Percentiles rank a stretch among this genome's conserved stretches.
These are phyloP conservation scores for Clarireedia sp. DNA, from an alignment of 2,329 filamentous ascomycete species.

Conservation along the genomic window DNA sequence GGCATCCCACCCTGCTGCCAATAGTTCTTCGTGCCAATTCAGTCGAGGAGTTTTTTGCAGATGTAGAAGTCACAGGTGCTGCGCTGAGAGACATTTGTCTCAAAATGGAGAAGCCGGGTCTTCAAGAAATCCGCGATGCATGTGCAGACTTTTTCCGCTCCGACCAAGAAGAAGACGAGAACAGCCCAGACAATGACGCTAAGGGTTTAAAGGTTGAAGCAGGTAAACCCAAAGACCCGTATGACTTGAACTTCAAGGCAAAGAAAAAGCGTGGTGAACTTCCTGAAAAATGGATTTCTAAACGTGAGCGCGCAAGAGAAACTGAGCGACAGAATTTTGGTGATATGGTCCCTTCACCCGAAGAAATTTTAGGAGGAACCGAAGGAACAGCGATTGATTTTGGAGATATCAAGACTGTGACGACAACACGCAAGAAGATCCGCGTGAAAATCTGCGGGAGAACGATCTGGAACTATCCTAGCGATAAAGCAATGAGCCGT, in stretches of 20 bases:
- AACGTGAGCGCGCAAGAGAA: constrained; percentile 19
- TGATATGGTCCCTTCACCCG: constrained; percentile 22
- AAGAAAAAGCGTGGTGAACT: constrained; percentile 14
- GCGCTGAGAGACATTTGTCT: constrained; percentile 41
- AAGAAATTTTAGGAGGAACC: constrained; percentile 14
- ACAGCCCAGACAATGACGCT: constrained; percentile 27
- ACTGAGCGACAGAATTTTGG: constrained; percentile 20
- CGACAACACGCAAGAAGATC: constrained; percentile 31
- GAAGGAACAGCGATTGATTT: constrained; percentile 26
- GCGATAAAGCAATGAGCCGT: constrained; percentile 38
- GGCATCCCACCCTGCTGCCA: constrained; percentile 38
- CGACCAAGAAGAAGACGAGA: constrained; percentile 32
- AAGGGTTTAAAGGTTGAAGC: constrained; percentile 7
- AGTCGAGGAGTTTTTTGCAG: constrained; percentile 38
- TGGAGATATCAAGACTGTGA: constrained; percentile 30
- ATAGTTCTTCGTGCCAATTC: constrained; percentile 36
- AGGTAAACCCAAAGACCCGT: constrained; percentile 4
- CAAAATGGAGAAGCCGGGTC: constrained; percentile 38
- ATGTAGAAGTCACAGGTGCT: constrained; percentile 34
- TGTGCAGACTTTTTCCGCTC: constrained; percentile 40
- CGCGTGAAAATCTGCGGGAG: constrained; percentile 39
- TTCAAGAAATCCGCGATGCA: constrained; percentile 43
- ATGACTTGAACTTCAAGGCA: background rate
- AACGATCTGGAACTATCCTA: constrained; percentile 44
- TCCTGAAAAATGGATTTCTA: constrained; percentile 21